Base-by-base conservation (phyloP, 768 basidiomycete species). In the Xanthoconium stramineum region DNA sequence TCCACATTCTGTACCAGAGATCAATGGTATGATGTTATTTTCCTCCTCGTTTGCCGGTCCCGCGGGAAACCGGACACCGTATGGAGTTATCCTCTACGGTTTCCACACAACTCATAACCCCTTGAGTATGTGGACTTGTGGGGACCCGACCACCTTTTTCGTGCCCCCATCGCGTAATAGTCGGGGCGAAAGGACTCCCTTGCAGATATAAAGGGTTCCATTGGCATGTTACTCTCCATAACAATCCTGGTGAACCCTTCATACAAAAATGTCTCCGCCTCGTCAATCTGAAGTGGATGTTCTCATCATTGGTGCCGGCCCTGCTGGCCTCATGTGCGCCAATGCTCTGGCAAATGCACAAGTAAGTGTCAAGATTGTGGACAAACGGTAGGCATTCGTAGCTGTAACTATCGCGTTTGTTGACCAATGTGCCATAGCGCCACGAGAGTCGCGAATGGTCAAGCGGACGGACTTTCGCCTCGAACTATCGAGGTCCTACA, bases 401-500 rank as follows among this genome's bases (percentile, higher is more conserved):
- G 13, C 69, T 44, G 17, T 45, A 10, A 28, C 29, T 2, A 20
- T 9, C 14, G 15, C 20, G 30, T 30, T 7, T n/a, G 9, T 19
- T 52, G 13, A 52, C 44, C 14, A 35, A 61, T 29, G 9, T 43
- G 15, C 15, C 33, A n/a, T 19, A 69, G 70, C 17, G 19, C 60
- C 33, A 32, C 11, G 29, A 30, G 50, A 49, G 64, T 69, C n/a
- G 5, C 57, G 2, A 53, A 58, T 17, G 69, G 70, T 37, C 69
- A 69, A n/a, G 70, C 70, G 1, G 69, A 69, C 12, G 68, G 68
- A 14, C 45, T 69, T 47, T 59, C 65, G 14, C 67, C 65, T 38
- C 63, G 63, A 40, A 69, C 69, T 2, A 47, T 65, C 30, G 81
- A 83, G 59, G 77, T 83, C 12, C 64, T 83, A 29, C 78, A 82